Evolutionary conservation across 257 asterid genomes (phyloP).

Genomic region (Thymus quinquecostatus): DNA sequence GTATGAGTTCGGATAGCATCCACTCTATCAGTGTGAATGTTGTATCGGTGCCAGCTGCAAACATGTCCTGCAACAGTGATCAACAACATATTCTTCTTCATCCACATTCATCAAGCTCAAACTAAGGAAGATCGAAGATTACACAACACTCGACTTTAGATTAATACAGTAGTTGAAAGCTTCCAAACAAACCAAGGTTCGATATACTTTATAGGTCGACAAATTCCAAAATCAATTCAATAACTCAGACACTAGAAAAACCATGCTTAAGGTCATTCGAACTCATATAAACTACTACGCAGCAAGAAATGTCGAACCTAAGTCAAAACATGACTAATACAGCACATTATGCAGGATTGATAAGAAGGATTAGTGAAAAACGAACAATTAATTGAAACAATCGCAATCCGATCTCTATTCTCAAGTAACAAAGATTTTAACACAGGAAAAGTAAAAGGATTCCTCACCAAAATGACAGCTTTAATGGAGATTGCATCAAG

Average conservation of each 20-base stretch:
- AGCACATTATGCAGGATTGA: background rate
- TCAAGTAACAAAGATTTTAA: background rate
- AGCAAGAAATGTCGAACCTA: too few species aligned
- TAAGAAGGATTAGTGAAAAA: too few species aligned
- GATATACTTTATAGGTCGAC: background rate
- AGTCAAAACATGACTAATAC: background rate
- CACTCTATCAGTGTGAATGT: constrained; percentile 52
- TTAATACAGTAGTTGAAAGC: background rate
- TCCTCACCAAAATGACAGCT: constrained; percentile 56
- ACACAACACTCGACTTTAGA: background rate
- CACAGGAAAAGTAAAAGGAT: background rate
- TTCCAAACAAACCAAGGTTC: background rate
- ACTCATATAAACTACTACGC: too few species aligned
- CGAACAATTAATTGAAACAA: background rate
- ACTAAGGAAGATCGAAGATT: background rate
- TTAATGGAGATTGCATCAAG: constrained; percentile 45
- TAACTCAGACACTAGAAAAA: background rate
- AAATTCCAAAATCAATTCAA: background rate
- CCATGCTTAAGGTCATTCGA: too few species aligned
- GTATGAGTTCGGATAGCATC: constrained; percentile 52
- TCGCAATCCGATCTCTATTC: background rate
- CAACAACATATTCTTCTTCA: too few species aligned
- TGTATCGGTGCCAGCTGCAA: constrained; percentile 63
- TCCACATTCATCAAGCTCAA: background rate
- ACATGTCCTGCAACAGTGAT: constrained; percentile 49